Conservation (phyloP, 257 asterid genomes). For the Primulina tabacum region DNA sequence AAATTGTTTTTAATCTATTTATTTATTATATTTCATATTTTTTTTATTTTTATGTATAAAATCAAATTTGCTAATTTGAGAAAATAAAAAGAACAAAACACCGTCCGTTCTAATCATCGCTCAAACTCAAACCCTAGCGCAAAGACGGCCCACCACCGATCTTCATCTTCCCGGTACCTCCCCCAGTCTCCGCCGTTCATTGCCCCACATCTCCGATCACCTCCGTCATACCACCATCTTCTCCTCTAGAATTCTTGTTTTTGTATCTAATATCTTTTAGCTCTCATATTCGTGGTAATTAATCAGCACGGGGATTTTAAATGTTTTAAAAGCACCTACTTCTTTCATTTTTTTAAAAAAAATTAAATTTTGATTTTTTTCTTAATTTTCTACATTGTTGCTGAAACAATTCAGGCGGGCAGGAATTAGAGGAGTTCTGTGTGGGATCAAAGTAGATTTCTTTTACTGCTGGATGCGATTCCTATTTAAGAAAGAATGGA, state of each 20-base stretch:
- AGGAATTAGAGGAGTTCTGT: not conserved
- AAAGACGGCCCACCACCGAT: slow-evolving; percentile 23
- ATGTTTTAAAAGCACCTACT: too few species aligned
- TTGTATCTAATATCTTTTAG: not conserved
- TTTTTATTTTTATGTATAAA: too few species aligned
- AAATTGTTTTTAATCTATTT: too few species aligned
- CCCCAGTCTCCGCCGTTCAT: slow-evolving; percentile 42
- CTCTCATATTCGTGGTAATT: slow-evolving; percentile 21
- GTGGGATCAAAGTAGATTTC: slow-evolving; percentile 12
- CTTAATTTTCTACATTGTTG: not conserved
- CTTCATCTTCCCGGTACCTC: slow-evolving; percentile 31
- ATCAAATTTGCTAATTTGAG: too few species aligned
- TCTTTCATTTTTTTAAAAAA: not conserved
- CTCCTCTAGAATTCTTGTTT: slow-evolving; percentile 17
- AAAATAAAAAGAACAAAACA: too few species aligned
- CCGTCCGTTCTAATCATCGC: not conserved
- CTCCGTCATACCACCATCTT: slow-evolving; percentile 20
- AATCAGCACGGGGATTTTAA: not conserved
- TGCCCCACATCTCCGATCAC: slow-evolving; percentile 26
- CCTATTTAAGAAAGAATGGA: not conserved
- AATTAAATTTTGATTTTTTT: not conserved
- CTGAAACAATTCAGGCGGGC: not conserved
- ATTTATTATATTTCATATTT: too few species aligned
- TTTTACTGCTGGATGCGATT: slow-evolving; percentile 3
- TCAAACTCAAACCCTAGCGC: slow-evolving; percentile 41